Evolutionary conservation across 2,329 filamentous ascomycete species (phyloP).

Genomic region (Trichoderma afroharzianum): DNA sequence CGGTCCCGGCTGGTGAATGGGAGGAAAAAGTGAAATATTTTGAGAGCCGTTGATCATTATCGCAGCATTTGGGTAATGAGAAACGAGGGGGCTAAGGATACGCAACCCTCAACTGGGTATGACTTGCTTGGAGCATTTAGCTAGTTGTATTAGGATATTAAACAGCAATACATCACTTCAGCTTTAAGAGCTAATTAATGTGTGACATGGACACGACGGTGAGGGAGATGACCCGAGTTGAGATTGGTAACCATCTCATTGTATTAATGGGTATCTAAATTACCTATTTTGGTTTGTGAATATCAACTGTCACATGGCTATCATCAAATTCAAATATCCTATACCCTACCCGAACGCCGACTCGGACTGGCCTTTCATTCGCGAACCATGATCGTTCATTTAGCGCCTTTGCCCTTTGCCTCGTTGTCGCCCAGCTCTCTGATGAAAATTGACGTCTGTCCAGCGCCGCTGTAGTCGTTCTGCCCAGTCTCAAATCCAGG

Average conservation of each 20-base stretch:
- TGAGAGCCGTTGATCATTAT: neutral
- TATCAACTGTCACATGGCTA: slow-evolving; percentile 18
- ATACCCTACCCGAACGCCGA: slow-evolving; percentile 32
- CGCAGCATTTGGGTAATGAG: neutral
- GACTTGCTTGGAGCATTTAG: neutral
- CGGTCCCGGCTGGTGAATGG: neutral
- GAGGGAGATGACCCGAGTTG: neutral
- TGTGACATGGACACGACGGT: neutral
- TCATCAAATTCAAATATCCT: slow-evolving; percentile 26
- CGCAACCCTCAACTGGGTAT: neutral
- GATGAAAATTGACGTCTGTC: slow-evolving; percentile 73
- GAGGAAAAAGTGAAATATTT: neutral
- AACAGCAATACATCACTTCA: neutral
- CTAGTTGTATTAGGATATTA: neutral
- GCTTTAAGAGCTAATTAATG: neutral
- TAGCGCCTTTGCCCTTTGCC: slow-evolving; percentile 77
- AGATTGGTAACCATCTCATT: slow-evolving; percentile 22
- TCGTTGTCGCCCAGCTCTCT: slow-evolving; percentile 83
- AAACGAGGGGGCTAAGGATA: neutral
- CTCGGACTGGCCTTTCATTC: slow-evolving; percentile 23
- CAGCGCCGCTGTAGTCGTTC: slow-evolving; percentile 71
- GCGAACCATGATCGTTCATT: slow-evolving; percentile 40
- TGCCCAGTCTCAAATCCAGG: slow-evolving; percentile 85
- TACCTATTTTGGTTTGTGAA: slow-evolving; percentile 22
- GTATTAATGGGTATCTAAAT: slow-evolving; percentile 31